phyloP scores from a whole-genome alignment of 306 rosid species.

The Medicago ruthenica region DNA sequence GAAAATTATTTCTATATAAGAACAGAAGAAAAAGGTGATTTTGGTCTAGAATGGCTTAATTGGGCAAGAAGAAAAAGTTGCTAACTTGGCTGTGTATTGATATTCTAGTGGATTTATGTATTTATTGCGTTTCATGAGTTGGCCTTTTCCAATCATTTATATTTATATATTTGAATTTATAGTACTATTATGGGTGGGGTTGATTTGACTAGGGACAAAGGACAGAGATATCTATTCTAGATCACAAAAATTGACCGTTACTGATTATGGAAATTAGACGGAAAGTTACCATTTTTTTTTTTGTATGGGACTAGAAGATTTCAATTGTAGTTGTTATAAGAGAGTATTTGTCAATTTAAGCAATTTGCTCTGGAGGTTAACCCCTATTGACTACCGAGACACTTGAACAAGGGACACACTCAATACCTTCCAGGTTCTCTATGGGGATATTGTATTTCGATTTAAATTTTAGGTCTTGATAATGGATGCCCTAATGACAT shows the following conservation, averaged over 20 bases:
- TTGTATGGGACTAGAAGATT: not conserved
- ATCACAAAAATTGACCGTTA: slow-evolving; percentile 9
- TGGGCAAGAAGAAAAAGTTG: not conserved
- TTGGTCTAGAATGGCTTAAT: not conserved
- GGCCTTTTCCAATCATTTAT: not conserved
- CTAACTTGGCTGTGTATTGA: not conserved
- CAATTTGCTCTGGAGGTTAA: too few species aligned
- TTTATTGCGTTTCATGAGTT: not conserved
- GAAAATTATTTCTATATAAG: too few species aligned
- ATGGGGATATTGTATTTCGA: too few species aligned
- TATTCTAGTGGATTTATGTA: not conserved
- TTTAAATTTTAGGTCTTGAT: too few species aligned
- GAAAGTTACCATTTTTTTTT: not conserved
- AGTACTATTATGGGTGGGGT: slow-evolving; percentile 14
- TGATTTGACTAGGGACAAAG: slow-evolving; percentile 26
- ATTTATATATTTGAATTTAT: not conserved
- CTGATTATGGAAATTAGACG: not conserved
- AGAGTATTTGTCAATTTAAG: too few species aligned
- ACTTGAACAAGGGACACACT: too few species aligned
- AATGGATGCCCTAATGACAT: too few species aligned
- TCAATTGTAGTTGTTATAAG: too few species aligned
- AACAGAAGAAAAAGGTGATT: not conserved
- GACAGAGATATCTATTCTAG: slow-evolving; percentile 1
- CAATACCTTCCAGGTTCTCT: too few species aligned
- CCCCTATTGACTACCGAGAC: too few species aligned